Evolutionary conservation across 2,329 filamentous ascomycete species (phyloP).

Genomic region (Paraconiothyrium brasiliense): DNA sequence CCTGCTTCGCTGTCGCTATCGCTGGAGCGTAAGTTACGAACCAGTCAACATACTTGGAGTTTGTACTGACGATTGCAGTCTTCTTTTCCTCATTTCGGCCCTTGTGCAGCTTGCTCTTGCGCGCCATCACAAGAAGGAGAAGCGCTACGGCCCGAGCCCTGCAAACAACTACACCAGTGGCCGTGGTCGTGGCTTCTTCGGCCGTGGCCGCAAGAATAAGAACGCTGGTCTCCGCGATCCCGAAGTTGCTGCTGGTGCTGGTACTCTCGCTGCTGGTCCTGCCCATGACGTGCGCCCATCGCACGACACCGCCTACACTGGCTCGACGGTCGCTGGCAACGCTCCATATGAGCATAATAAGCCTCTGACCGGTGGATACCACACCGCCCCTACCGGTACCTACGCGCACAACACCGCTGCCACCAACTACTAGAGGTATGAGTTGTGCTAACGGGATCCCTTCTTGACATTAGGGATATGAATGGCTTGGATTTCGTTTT

Average conservation of each 20-base stretch:
- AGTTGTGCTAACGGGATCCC: neutral
- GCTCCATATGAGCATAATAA: constrained; percentile 48
- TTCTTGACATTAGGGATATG: neutral
- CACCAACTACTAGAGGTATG: constrained; percentile 37
- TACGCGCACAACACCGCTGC: constrained; percentile 38
- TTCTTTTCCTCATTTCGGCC: constrained; percentile 80
- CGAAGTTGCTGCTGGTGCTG: constrained; percentile 51
- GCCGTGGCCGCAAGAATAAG: constrained; percentile 47
- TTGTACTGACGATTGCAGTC: constrained; percentile 53
- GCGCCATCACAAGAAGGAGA: constrained; percentile 77
- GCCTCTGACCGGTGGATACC: constrained; percentile 53
- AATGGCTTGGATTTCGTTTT: constrained; percentile 9
- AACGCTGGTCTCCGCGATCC: constrained; percentile 47
- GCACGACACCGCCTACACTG: constrained; percentile 61
- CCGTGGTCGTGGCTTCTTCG: constrained; percentile 60
- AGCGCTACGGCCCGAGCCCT: constrained; percentile 73
- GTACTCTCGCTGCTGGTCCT: constrained; percentile 32
- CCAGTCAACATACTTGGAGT: constrained; percentile 3
- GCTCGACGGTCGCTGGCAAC: constrained; percentile 56
- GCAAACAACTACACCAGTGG: constrained; percentile 74
- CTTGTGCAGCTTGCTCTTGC: constrained; percentile 73
- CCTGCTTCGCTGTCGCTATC: constrained; percentile 79
- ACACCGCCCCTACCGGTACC: constrained; percentile 56
- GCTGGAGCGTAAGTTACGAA: constrained; percentile 71
- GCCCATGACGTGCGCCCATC: constrained; percentile 53